Base-by-base conservation (phyloP, 108 stramenopile species). In the Skeletonema menzelii region DNA sequence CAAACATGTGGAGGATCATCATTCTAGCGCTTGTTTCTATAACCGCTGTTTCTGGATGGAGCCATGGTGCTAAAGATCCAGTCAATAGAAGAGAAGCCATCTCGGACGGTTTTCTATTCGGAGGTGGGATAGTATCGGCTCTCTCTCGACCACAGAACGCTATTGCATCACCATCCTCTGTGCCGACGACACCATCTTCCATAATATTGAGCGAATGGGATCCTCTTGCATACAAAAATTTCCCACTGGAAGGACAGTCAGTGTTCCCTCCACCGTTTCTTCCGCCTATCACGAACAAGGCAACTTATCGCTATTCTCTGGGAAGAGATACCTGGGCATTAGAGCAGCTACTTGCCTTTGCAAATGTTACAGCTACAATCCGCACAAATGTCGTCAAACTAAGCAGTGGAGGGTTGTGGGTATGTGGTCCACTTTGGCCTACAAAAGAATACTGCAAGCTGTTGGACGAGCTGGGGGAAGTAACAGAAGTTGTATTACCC, bases 301-400 rank as follows among this genome's bases (percentile, higher is more conserved):
- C 87, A 0, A 88, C 85, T 13, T 86, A 77, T 76, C 67, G 73
- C 22, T 86, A 88, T 69, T 60, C 62, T 30, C 69, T 88, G 40
- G 87, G 85, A 2, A 83, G 87, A 11, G 63, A 85, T 61, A 72
- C 87, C 7, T 87, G 86, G 86, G 86, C 86, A 37, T 69, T 87
- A n/a, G 86, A 87, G 56, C 86, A 87, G 40, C 65, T 87, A 12
- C 65, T 87, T 56, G 82, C 80, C 10, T 87, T 87, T 81, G 84
- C 84, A 59, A 87, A 87, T 74, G 86, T 87, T 10, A 83, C 86
- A 20, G 86, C 86, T 1, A 85, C 84, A 13, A 85, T 87, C 58
- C 84, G 86, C 31, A 76, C 75, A 30, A 78, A 76, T 57, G 86
- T 87, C 2, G 63, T 87, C 17, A 56, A 76, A 65, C 47, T 87